phyloP scores from a whole-genome alignment of 202 grass and related monocot genomes.

The Bolboschoenoplectus hybrid region DNA sequence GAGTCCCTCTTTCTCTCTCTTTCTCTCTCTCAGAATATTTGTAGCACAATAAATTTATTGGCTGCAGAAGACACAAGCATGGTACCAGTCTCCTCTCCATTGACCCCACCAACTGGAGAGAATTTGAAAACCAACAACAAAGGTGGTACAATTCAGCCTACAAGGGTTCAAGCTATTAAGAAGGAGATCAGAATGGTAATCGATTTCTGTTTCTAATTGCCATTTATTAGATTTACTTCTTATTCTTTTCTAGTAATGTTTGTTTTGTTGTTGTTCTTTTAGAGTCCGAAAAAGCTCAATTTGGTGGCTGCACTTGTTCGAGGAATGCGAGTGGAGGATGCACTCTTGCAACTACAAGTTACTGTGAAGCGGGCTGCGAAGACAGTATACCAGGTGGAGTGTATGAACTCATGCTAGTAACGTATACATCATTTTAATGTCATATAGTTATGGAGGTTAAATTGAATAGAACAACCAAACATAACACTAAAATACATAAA shows the following conservation, averaged over 20 bases:
- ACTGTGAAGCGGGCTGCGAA: constrained; percentile 87
- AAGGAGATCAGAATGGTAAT: constrained; percentile 82
- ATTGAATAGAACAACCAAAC: constrained; percentile 4
- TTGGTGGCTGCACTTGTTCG: constrained; percentile 78
- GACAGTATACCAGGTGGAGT: constrained; percentile 76
- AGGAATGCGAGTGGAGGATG: constrained; percentile 95
- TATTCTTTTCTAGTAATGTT: constrained; percentile 27
- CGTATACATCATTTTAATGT: background rate
- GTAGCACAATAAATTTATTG: constrained; percentile 59
- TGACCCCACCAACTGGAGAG: constrained; percentile 54
- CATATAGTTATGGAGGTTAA: constrained; percentile 6
- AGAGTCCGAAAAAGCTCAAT: constrained; percentile 98
- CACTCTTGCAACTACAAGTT: constrained; percentile 83
- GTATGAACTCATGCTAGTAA: background rate
- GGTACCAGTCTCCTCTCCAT: constrained; percentile 79
- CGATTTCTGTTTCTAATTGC: background rate
- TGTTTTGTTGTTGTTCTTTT: constrained; percentile 33
- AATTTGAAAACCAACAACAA: constrained; percentile 50
- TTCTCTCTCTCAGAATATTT: constrained; percentile 57
- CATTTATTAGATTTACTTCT: constrained; percentile 21
- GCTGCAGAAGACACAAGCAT: constrained; percentile 60
- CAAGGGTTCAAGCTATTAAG: constrained; percentile 81
- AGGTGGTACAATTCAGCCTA: constrained; percentile 45
- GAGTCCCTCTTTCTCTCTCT: background rate
- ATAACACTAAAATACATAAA: background rate